Conservation (phyloP, 2,329 filamentous ascomycete genomes). For the Albophoma yamanashiensis region DNA sequence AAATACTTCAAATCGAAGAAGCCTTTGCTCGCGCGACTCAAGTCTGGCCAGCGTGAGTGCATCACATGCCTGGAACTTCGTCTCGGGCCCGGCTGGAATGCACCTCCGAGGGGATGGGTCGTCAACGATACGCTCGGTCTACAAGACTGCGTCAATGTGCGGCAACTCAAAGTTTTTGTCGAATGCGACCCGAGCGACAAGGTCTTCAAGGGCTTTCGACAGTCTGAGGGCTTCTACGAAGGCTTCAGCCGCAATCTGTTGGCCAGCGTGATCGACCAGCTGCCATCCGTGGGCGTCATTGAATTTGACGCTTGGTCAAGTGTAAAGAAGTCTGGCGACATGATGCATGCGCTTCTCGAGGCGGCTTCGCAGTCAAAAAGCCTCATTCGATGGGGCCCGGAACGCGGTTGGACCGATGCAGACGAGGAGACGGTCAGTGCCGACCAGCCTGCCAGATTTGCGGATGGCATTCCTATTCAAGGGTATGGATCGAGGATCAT, state of each 20-base stretch:
- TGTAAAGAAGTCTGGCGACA: constrained; percentile 53
- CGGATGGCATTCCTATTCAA: constrained; percentile 4
- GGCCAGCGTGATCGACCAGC: constrained; percentile 39
- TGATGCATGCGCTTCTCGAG: constrained; percentile 51
- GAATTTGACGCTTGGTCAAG: constrained; percentile 61
- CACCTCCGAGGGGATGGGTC: constrained; percentile 60
- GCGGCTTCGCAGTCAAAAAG: constrained; percentile 37
- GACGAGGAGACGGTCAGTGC: constrained; percentile 21
- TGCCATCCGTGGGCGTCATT: constrained; percentile 46
- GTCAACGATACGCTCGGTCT: constrained; percentile 56
- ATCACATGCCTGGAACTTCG: constrained; percentile 59
- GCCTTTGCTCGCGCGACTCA: constrained; percentile 57
- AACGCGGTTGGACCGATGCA: constrained; percentile 53
- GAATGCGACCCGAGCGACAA: constrained; percentile 61
- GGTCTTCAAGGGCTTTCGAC: constrained; percentile 57
- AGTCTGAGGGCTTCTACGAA: constrained; percentile 59
- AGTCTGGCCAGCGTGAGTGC: constrained; percentile 44
- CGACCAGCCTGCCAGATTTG: constrained; percentile 1
- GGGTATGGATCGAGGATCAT: constrained; percentile 8
- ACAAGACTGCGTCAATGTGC: constrained; percentile 46
- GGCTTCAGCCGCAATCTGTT: constrained; percentile 51
- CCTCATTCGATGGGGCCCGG: constrained; percentile 55
- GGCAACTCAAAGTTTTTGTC: constrained; percentile 54
- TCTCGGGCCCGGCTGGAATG: constrained; percentile 62
- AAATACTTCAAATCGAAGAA: constrained; percentile 64